These are phyloP conservation scores for Epichloe glyceriae DNA, from an alignment of 2,329 filamentous ascomycete species.

Conservation along the genomic window DNA sequence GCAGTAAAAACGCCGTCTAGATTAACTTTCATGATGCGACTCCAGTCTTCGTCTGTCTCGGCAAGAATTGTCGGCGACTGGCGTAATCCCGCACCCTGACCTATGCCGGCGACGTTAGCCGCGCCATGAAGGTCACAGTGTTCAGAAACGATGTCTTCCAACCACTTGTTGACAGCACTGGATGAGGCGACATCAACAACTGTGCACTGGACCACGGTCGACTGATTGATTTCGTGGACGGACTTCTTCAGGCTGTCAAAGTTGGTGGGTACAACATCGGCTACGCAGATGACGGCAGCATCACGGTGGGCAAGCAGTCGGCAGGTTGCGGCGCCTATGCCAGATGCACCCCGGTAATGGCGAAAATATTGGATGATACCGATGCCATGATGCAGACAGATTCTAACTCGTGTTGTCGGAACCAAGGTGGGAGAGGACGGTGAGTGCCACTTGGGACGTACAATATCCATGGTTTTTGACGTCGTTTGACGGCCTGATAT, in stretches of 20 bases:
- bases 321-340: conserved; percentile 2
- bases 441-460: too few relatives aligned
- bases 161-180: neutral
- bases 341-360: conserved; percentile 2
- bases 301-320: conserved; percentile 1
- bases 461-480: too few relatives aligned
- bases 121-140: conserved; percentile 1
- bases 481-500: too few relatives aligned
- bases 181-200: neutral
- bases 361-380: neutral
- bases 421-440: too few relatives aligned
- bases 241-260: neutral
- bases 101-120: conserved; percentile 1
- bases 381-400: neutral
- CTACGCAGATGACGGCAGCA: neutral
- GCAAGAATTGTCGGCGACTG: neutral
- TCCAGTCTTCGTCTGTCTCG: neutral
- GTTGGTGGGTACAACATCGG: neutral
- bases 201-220: neutral
- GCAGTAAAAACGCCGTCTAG: neutral
- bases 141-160: neutral
- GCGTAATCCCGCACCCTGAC: neutral
- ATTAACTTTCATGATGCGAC: neutral
- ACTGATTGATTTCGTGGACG: neutral
- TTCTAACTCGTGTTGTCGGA: too few relatives aligned